phyloP scores from a whole-genome alignment of 1,139 yeast species.

The Suhomyces maxii region DNA sequence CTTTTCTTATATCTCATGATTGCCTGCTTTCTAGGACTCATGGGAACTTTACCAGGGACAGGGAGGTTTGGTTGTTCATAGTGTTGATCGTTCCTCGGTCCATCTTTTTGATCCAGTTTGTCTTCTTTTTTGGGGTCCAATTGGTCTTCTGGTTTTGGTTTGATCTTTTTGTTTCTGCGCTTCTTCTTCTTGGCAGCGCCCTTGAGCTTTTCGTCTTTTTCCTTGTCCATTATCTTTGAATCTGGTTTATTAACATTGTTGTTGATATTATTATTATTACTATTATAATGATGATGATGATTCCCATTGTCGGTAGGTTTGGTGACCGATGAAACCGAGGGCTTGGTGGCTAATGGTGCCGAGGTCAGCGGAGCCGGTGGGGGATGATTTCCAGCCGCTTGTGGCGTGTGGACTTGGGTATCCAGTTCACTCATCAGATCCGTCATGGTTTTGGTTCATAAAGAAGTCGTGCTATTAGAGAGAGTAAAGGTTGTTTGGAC shows the following conservation, averaged over 20 bases:
- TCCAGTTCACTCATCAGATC: not conserved
- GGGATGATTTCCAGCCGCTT: not conserved
- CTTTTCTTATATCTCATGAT: constrained; percentile 40
- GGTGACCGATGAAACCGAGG: no score
- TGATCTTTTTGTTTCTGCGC: constrained; percentile 3
- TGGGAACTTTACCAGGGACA: not conserved
- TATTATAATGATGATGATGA: no score
- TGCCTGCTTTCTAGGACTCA: constrained; percentile 44
- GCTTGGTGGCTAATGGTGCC: no score
- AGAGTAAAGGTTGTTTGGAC: constrained; percentile 1
- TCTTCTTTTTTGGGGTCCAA: not conserved
- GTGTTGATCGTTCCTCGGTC: not conserved
- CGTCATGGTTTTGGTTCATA: not conserved
- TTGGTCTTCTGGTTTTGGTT: constrained; percentile 1
- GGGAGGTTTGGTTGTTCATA: not conserved
- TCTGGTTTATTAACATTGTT: not conserved
- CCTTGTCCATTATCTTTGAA: not conserved
- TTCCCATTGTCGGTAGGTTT: no score
- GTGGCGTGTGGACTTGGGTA: not conserved
- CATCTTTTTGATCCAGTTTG: not conserved
- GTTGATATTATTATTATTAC: no score
- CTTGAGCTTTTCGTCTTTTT: not conserved
- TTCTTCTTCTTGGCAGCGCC: constrained; percentile 4
- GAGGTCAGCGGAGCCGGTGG: not conserved
- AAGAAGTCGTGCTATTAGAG: not conserved